Percentiles rank a stretch among this genome's conserved stretches.
Conservation (phyloP, 352 stramenopile genomes). For the Phytophthora pseudosyringae region DNA sequence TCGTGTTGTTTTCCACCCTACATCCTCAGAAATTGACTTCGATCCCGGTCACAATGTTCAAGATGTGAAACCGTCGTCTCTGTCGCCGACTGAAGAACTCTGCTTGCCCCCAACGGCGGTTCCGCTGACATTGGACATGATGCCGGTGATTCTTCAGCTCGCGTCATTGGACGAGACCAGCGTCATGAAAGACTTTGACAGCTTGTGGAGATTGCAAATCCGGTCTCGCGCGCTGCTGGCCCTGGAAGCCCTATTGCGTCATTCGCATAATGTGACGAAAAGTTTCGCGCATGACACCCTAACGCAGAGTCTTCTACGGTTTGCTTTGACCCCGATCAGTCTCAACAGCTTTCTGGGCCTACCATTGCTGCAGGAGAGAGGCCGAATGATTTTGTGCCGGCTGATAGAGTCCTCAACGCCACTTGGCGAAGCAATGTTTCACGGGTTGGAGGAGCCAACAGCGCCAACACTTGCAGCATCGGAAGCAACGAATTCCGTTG, state of each 20-base stretch:
- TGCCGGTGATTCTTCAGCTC: conserved; percentile 85
- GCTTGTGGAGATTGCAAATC: conserved; percentile 86
- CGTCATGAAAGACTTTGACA: conserved; percentile 71
- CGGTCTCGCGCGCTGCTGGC: conserved; percentile 83
- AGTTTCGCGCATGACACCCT: conserved; percentile 48
- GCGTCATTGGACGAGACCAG: conserved; percentile 76
- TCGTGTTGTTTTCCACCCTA: conserved; percentile 79
- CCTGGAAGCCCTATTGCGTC: conserved; percentile 76
- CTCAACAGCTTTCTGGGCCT: conserved; percentile 80
- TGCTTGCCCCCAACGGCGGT: conserved; percentile 57
- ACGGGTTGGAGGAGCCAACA: conserved; percentile 64
- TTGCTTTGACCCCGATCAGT: conserved; percentile 67
- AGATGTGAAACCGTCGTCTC: conserved; percentile 67
- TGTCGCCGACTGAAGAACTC: conserved; percentile 85
- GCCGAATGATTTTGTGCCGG: conserved; percentile 84
- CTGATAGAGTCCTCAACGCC: conserved; percentile 87
- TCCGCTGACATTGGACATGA: conserved; percentile 72
- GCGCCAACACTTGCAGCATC: conserved; percentile 30
- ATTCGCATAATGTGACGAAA: conserved; percentile 53
- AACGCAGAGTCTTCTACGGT: conserved; percentile 57
- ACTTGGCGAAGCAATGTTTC: conserved; percentile 82
- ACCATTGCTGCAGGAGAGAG: conserved; percentile 78
- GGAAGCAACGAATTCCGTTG: conserved; percentile 14
- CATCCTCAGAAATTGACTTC: conserved; percentile 61
- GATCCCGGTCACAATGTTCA: conserved; percentile 87